Evolutionary conservation across 257 asterid species (phyloP).

Genomic region (Parsonsia alboflavescens): DNA sequence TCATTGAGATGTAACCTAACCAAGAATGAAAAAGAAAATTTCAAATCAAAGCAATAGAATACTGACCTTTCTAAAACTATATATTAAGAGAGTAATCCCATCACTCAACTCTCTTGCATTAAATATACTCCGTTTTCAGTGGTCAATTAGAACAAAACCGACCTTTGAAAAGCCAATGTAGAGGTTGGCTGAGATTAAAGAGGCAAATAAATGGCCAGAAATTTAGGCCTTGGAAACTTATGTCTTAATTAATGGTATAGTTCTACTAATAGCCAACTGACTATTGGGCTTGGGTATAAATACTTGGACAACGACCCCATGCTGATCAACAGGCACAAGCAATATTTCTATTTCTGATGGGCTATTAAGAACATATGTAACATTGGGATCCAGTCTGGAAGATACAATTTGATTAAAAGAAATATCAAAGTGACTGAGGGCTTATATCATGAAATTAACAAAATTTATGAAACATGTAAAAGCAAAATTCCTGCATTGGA

Average conservation of each 20-base stretch:
- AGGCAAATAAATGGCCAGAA: neutral
- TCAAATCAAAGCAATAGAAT: neutral
- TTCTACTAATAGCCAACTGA: neutral
- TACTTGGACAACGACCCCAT: neutral
- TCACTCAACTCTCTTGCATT: neutral
- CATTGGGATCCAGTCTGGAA: neutral
- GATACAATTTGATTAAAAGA: neutral
- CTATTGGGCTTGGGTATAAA: neutral
- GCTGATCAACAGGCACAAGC: neutral
- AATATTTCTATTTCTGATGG: neutral
- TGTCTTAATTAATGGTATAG: too few species aligned
- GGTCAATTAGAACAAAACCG: neutral
- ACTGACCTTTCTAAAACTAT: neutral
- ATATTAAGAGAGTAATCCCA: neutral
- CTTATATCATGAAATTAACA: neutral
- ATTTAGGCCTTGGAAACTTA: neutral
- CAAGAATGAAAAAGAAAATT: neutral
- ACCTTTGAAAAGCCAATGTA: neutral
- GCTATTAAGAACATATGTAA: neutral
- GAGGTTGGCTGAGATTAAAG: neutral
- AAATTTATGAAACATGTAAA: neutral
- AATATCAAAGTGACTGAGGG: neutral
- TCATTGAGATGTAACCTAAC: neutral
- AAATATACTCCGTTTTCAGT: neutral
- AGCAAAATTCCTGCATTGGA: neutral